Evolutionary conservation across 2,329 filamentous ascomycete genomes (phyloP), one percentile per base, ranked within the genome.

Genomic region (Hawksworthiomyces lignivorus): DNA sequence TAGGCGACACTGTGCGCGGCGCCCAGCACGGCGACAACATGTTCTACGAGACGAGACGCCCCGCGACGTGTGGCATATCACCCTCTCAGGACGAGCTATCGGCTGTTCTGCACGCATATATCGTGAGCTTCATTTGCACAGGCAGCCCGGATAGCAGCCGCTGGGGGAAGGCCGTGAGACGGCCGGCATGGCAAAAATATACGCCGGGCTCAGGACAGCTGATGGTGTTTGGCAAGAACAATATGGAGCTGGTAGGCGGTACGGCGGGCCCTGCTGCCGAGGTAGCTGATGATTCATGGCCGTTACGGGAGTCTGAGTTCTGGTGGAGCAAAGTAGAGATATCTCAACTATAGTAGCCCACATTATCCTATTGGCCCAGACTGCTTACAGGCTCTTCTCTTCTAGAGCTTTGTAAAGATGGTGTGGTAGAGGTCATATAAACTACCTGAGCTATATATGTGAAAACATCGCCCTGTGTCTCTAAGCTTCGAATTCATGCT

Each of bases 21-120:
- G 69, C 70, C 0, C 64, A 62, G 14, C 70, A 73, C 44, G 70
- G 52, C 0, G 68, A 72, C 41, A 70, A 72, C 26, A 63, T 69
- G 59, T 51, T 54, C 10, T 73, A 73, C 41, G 70, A 73, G 52
- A 61, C 59, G 1, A 66, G 58, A 15, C 63, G 64, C 21, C 56
- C 56, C 1, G 55, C 44, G 0, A 59, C 67, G 0, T 48, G 58
- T 0, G 50, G 43, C 0, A 46, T 63, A 3, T 70, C 67, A 1
- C 27, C 50, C 5, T 54, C 59, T 0, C 70, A 72, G 47, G 59
- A 61, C 14, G 59, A 65, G 36, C 44, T 73, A 1, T 57, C 69
- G 0, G 61, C 60, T 3, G 61, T 55, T 1, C 41, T 69, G 3
- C 68, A 73, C 50, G 63, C 65, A 1, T 74, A 73, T 32, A 45